phyloP scores from a whole-genome alignment of 257 asterid species.

The Ehretia macrophylla region DNA sequence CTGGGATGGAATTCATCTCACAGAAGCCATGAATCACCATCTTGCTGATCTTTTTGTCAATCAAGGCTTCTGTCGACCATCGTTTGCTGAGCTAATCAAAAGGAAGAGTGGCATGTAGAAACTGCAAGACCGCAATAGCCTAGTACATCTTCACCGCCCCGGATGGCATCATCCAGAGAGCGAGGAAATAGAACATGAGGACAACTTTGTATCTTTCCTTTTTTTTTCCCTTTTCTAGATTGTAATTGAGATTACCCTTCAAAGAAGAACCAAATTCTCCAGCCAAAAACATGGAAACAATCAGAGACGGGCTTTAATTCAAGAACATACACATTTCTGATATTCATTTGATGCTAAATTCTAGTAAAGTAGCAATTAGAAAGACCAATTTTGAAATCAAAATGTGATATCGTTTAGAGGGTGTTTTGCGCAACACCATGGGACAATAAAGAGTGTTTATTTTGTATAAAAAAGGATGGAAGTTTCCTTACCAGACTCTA shows the following conservation, averaged over 20 bases:
- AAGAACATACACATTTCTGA: no score
- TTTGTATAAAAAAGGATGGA: not conserved
- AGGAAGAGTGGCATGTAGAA: slow-evolving; percentile 3
- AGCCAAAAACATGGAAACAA: no score
- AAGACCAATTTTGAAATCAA: no score
- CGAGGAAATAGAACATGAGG: slow-evolving; percentile 12
- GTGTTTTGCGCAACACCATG: not conserved
- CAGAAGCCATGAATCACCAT: slow-evolving; percentile 37
- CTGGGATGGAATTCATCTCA: slow-evolving; percentile 42
- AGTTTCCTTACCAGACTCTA: not conserved
- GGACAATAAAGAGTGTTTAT: not conserved
- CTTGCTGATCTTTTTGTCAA: slow-evolving; percentile 33
- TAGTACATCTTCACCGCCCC: slow-evolving; percentile 11
- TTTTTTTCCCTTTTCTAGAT: no score
- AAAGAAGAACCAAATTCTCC: no score
- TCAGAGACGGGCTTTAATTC: no score
- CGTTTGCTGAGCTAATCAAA: slow-evolving; percentile 28
- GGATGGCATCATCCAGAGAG: slow-evolving; percentile 20
- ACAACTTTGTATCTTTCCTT: not conserved
- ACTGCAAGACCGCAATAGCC: not conserved
- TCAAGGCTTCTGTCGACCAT: slow-evolving; percentile 38
- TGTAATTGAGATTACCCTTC: no score
- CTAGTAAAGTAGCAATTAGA: no score
- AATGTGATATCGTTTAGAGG: not conserved
- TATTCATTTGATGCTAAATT: no score